phyloP scores from a whole-genome alignment of 164 flowering plant species.

The Pachysandra terminalis region DNA sequence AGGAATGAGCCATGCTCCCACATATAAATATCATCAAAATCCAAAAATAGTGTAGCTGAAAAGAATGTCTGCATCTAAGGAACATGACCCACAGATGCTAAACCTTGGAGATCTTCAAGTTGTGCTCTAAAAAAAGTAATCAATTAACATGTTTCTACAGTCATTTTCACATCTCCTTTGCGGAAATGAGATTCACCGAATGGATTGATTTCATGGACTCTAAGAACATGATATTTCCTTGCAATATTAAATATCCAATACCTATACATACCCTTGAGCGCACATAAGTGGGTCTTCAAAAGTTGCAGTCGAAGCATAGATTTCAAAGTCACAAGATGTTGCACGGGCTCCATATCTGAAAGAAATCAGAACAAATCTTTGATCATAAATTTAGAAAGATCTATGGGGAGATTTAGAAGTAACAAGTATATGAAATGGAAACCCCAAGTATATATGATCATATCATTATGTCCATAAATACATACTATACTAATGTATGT shows the following conservation, averaged over 20 bases:
- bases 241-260: background rate
- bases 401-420: background rate
- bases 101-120: too few relatives aligned
- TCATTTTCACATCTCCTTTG: too few relatives aligned
- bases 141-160: background rate
- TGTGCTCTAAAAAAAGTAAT: background rate
- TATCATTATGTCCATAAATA: background rate
- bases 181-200: too few relatives aligned
- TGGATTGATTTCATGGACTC: too few relatives aligned
- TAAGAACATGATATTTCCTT: background rate
- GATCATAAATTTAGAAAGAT: background rate
- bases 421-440: background rate
- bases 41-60: background rate
- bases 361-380: conserved; percentile 2
- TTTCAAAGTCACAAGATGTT: conserved; percentile 65
- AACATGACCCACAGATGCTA: background rate
- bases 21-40: background rate
- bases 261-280: conserved; percentile 59
- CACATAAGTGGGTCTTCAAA: conserved; percentile 87
- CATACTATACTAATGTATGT: background rate
- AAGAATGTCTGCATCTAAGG: background rate
- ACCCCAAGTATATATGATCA: background rate
- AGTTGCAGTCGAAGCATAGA: conserved; percentile 74
- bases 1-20: background rate
- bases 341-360: conserved; percentile 67